These are phyloP conservation scores for Wakefieldia striispora DNA, from an alignment of 768 basidiomycete genomes.

Conservation along the genomic window DNA sequence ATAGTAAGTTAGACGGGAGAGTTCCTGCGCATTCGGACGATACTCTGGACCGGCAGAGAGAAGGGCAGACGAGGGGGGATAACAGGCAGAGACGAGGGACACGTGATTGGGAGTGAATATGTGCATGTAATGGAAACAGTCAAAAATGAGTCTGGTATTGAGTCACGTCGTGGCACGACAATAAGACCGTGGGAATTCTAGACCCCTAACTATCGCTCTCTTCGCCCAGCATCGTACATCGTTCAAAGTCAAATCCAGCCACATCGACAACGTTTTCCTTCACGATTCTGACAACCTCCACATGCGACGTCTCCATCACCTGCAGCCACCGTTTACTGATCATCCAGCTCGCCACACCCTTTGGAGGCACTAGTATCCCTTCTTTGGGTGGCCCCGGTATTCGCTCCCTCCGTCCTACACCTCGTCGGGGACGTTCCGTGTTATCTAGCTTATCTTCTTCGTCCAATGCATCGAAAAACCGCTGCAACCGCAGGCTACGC, in stretches of 20 bases:
- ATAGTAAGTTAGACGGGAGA: constrained; percentile 84
- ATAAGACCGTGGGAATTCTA: constrained; percentile 15
- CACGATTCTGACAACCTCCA: constrained; percentile 46
- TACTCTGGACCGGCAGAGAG: constrained; percentile 74
- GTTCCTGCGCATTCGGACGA: constrained; percentile 79
- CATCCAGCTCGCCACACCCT: constrained; percentile 71
- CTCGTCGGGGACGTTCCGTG: constrained; percentile 52
- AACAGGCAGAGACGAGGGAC: constrained; percentile 80
- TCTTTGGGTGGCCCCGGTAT: constrained; percentile 55
- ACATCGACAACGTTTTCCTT: constrained; percentile 46
- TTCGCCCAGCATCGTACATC: constrained; percentile 46
- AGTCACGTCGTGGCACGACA: too few relatives aligned
- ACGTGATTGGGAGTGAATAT: constrained; percentile 83
- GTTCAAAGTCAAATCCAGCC: constrained; percentile 3
- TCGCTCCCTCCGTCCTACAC: constrained; percentile 55
- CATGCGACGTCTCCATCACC: constrained; percentile 38
- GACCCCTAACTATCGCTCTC: constrained; percentile 44
- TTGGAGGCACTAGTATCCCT: constrained; percentile 56
- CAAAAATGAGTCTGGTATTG: not conserved
- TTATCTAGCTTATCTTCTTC: constrained; percentile 49
- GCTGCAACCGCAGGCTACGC: constrained; percentile 64
- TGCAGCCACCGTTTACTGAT: constrained; percentile 65
- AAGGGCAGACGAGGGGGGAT: constrained; percentile 75
- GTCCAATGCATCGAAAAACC: constrained; percentile 62
- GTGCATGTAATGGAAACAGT: constrained; percentile 48